A percentile compares a stretch with the other conserved stretches of the same genome.
Conservation (phyloP, 305 asterid genomes). For the Ajuga reptans region DNA sequence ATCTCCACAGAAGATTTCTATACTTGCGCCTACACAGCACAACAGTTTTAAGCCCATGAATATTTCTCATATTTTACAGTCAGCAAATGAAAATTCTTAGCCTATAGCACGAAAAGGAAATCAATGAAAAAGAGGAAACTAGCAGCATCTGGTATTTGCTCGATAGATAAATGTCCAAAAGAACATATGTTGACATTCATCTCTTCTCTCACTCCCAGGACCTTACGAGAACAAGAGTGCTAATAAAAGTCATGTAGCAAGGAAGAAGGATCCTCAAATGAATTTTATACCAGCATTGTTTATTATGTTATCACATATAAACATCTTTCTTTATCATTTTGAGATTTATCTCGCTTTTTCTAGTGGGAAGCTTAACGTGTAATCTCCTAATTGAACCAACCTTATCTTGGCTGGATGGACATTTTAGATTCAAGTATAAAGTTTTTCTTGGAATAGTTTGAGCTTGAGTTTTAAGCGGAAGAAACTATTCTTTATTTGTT, state of each 20-base stretch:
- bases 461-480: background rate
- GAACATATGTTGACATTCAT: background rate
- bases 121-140: background rate
- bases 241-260: background rate
- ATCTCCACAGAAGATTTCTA: background rate
- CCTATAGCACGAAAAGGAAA: background rate
- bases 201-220: background rate
- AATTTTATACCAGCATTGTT: background rate
- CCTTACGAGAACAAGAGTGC: background rate
- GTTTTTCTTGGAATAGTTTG: background rate
- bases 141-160: background rate
- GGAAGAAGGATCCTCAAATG: background rate
- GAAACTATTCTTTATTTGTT: background rate
- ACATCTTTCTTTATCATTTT: background rate
- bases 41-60: background rate
- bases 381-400: background rate
- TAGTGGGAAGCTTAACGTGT: constrained; percentile 8
- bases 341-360: background rate
- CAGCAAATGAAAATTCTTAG: constrained; percentile 10
- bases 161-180: background rate
- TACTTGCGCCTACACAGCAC: background rate
- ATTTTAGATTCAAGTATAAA: background rate
- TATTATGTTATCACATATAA: background rate
- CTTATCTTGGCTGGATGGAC: background rate
- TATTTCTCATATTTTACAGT: background rate